Percentiles rank a stretch among this genome's conserved stretches.
These are phyloP conservation scores for Shiraia sp. DNA, from an alignment of 2,329 filamentous ascomycete genomes.

Conservation along the genomic window DNA sequence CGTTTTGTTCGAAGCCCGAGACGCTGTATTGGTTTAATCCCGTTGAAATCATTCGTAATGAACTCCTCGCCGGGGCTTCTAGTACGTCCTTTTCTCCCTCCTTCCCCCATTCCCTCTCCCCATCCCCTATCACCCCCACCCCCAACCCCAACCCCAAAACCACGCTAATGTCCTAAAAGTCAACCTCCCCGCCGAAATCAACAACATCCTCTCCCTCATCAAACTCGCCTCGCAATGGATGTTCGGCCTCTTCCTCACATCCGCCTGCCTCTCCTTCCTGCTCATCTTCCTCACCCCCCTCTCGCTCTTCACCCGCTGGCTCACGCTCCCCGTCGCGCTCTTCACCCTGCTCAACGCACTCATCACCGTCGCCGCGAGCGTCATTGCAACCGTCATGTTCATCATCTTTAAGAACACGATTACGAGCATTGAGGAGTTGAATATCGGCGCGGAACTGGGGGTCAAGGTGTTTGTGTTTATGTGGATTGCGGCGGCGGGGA, in stretches of 20 bases:
- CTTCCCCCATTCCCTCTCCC: too few relatives aligned
- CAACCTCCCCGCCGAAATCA: slow-evolving; percentile 74
- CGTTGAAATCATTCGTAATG: slow-evolving; percentile 75
- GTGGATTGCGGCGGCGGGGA: slow-evolving; percentile 76
- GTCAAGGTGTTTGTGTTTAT: slow-evolving; percentile 81
- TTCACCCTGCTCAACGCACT: slow-evolving; percentile 70
- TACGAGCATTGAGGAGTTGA: slow-evolving; percentile 69
- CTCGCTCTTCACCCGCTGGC: slow-evolving; percentile 57
- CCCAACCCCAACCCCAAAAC: too few relatives aligned
- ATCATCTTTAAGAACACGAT: slow-evolving; percentile 79
- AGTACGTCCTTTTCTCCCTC: slow-evolving; percentile 61
- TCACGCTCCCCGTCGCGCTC: slow-evolving; percentile 68
- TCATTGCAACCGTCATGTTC: slow-evolving; percentile 83
- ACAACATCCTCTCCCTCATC: slow-evolving; percentile 74
- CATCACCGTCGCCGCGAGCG: slow-evolving; percentile 68
- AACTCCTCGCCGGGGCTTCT: slow-evolving; percentile 79
- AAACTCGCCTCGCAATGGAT: slow-evolving; percentile 78
- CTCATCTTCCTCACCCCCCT: slow-evolving; percentile 68
- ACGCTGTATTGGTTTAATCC: slow-evolving; percentile 90
- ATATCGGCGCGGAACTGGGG: slow-evolving; percentile 74
- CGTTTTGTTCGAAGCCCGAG: slow-evolving; percentile 71
- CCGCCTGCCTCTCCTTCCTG: slow-evolving; percentile 69
- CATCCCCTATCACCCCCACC: too few relatives aligned
- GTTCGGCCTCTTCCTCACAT: slow-evolving; percentile 84
- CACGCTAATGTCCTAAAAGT: too few relatives aligned